phyloP scores from a whole-genome alignment of 169 alveolate genomes.

The Cryptosporidium baileyi region DNA sequence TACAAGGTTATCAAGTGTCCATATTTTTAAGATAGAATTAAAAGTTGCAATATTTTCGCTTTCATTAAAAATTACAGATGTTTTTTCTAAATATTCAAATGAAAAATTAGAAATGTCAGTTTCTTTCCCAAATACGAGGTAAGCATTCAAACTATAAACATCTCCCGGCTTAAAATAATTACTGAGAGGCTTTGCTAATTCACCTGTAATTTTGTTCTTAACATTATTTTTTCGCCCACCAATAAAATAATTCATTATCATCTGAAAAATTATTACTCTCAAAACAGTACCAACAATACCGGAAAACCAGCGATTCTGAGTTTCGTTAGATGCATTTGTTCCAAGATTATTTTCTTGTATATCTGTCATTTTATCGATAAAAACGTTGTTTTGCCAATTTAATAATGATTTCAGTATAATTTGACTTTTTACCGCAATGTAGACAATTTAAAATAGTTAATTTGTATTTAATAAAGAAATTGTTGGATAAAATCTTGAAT shows the following conservation, averaged over 20 bases:
- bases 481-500: no score
- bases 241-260: conserved; percentile 73
- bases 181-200: conserved; percentile 36
- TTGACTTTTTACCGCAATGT: no score
- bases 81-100: conserved; percentile 67
- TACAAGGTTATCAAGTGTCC: conserved; percentile 3
- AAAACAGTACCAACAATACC: conserved; percentile 58
- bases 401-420: no score
- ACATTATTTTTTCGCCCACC: conserved; percentile 72
- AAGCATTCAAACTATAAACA: conserved; percentile 71
- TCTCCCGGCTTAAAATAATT: conserved; percentile 73
- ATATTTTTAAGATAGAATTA: conserved; percentile 27
- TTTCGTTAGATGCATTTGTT: background rate
- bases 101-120: conserved; percentile 64
- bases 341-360: background rate
- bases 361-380: background rate
- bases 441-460: no score
- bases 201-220: conserved; percentile 30
- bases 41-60: conserved; percentile 20
- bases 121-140: conserved; percentile 72
- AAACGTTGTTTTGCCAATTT: no score
- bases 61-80: conserved; percentile 69
- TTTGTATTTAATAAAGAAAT: no score
- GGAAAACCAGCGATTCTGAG: conserved; percentile 47
- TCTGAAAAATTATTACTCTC: conserved; percentile 73